These are phyloP conservation scores for Passiflora organensis DNA, from an alignment of 345 rosid genomes.

Conservation along the genomic window DNA sequence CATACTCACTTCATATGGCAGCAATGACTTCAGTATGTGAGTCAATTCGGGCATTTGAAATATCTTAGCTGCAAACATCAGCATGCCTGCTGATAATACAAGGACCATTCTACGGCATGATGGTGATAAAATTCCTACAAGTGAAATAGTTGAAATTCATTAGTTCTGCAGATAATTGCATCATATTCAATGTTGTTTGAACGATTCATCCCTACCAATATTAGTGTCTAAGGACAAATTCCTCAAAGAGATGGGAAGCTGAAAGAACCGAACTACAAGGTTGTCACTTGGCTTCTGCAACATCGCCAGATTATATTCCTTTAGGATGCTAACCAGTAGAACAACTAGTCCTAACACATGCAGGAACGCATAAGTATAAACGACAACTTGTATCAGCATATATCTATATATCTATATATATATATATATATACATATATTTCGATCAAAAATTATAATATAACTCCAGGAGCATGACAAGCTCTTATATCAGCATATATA, in stretches of 20 bases:
- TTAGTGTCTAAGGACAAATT: conserved; percentile 46
- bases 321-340: no score
- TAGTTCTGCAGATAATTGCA: conserved; percentile 5
- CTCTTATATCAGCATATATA: no score
- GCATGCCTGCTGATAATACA: conserved; percentile 52
- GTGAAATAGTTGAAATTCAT: conserved; percentile 7
- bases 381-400: no score
- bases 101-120: conserved; percentile 60
- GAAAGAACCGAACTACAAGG: conserved; percentile 66
- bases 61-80: conserved; percentile 76
- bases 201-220: conserved; percentile 44
- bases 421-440: no score
- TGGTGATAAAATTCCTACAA: conserved; percentile 53
- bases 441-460: no score
- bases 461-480: no score
- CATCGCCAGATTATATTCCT: conserved; percentile 1
- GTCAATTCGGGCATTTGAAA: conserved; percentile 53
- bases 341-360: no score
- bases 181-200: conserved; percentile 9
- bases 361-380: no score
- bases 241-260: conserved; percentile 71
- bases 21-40: conserved; percentile 49
- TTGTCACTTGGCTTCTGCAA: conserved; percentile 61
- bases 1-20: conserved; percentile 59
- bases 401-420: no score